Evolutionary conservation across 176 grass and related monocot species (phyloP).

Genomic region (Saccharum spontaneum): DNA sequence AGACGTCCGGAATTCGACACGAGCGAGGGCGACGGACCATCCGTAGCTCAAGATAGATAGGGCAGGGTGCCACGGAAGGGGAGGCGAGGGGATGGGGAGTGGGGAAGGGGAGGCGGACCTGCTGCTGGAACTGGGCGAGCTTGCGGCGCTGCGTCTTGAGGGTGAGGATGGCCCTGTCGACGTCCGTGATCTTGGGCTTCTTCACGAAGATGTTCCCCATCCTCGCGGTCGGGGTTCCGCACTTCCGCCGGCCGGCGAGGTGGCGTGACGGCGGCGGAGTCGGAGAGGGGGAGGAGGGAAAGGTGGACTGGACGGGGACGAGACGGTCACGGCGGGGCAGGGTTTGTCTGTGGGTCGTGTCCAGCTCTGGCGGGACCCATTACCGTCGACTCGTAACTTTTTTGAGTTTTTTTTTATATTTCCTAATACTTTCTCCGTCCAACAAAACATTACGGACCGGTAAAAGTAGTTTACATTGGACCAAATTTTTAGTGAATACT

Average conservation of each 20-base stretch:
- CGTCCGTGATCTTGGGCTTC: slow-evolving; percentile 98
- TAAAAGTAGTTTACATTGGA: too few species aligned
- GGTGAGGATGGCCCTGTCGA: slow-evolving; percentile 90
- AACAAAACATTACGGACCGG: too few species aligned
- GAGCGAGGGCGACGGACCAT: not conserved
- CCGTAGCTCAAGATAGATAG: not conserved
- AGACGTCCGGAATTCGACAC: not conserved
- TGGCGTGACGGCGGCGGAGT: slow-evolving; percentile 19
- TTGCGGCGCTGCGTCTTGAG: slow-evolving; percentile 98
- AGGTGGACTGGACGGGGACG: slow-evolving; percentile 21
- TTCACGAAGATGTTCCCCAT: slow-evolving; percentile 99
- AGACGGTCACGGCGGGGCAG: slow-evolving; percentile 18
- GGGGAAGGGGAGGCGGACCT: slow-evolving; percentile 34
- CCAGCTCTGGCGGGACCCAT: not conserved
- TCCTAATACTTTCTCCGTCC: too few species aligned
- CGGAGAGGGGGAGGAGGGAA: slow-evolving; percentile 1
- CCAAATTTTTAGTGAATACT: too few species aligned
- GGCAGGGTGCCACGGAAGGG: not conserved
- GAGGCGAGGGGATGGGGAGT: not conserved
- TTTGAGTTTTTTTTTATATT: not conserved
- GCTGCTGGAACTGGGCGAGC: slow-evolving; percentile 91
- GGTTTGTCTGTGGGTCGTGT: not conserved
- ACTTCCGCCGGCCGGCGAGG: slow-evolving; percentile 18
- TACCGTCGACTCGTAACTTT: not conserved
- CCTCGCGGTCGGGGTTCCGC: not conserved